Percentiles rank a stretch among this genome's conserved stretches.
phyloP scores from a whole-genome alignment of 306 rosid species.

The Dalbergia cochinchinensis region DNA sequence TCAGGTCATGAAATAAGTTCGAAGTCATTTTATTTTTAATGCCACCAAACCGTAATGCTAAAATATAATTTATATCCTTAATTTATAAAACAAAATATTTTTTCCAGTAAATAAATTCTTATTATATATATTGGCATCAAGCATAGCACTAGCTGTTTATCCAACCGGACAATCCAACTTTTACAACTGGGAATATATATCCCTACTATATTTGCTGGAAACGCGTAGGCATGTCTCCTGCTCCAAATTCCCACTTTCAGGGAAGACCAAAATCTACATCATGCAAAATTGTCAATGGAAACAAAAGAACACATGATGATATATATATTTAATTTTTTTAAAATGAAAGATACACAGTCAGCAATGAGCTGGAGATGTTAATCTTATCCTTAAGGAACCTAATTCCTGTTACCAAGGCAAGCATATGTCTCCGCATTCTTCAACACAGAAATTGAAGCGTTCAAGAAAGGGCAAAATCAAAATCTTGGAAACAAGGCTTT shows the following conservation, averaged over 20 bases:
- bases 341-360: slow-evolving; percentile 22
- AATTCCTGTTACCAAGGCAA: slow-evolving; percentile 29
- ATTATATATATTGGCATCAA: not conserved
- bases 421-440: slow-evolving; percentile 37
- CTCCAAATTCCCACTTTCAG: slow-evolving; percentile 2
- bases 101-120: too few relatives aligned
- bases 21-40: too few relatives aligned
- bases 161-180: not conserved
- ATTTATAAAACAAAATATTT: too few relatives aligned
- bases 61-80: too few relatives aligned
- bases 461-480: slow-evolving; percentile 39
- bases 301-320: not conserved
- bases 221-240: not conserved
- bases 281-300: slow-evolving; percentile 5
- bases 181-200: not conserved
- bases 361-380: slow-evolving; percentile 53
- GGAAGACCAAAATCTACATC: not conserved
- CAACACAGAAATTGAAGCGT: slow-evolving; percentile 30
- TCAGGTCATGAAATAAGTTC: too few relatives aligned
- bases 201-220: not conserved
- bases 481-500: slow-evolving; percentile 25
- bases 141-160: not conserved
- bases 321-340: not conserved
- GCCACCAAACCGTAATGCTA: too few relatives aligned
- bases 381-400: slow-evolving; percentile 43